A percentile compares a stretch with the other conserved stretches of the same genome.
Evolutionary conservation across 2,329 filamentous ascomycete species (phyloP).

Genomic region (Diaporthe nobilis): DNA sequence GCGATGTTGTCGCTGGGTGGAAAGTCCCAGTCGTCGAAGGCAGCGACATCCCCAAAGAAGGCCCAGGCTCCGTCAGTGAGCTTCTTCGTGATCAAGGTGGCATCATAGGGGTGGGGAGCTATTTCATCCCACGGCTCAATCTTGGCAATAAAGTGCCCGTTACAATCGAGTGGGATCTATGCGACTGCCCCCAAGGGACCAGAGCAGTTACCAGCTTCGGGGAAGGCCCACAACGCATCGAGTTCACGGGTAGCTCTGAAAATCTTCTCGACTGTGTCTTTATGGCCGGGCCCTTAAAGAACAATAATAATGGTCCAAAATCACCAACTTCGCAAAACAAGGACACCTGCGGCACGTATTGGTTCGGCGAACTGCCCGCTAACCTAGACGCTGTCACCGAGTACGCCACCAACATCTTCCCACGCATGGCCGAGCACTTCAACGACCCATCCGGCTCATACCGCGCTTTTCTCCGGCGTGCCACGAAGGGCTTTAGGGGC

Average conservation of each 20-base stretch:
- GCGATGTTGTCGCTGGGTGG: background rate
- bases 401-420: constrained; percentile 44
- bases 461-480: constrained; percentile 44
- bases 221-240: constrained; percentile 44
- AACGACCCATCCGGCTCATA: constrained; percentile 41
- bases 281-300: constrained; percentile 45
- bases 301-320: constrained; percentile 37
- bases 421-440: constrained; percentile 44
- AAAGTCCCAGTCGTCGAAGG: background rate
- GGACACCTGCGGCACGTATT: constrained; percentile 46
- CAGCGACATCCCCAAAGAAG: background rate
- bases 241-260: constrained; percentile 39
- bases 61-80: background rate
- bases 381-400: constrained; percentile 45
- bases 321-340: background rate
- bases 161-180: constrained; percentile 44
- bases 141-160: background rate
- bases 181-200: constrained; percentile 41
- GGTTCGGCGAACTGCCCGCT: constrained; percentile 46
- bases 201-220: constrained; percentile 47
- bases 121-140: constrained; percentile 31
- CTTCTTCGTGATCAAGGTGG: constrained; percentile 29
- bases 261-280: constrained; percentile 46
- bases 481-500: background rate
- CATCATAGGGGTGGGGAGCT: constrained; percentile 1